These are phyloP conservation scores for Aspergillus novofumigatus DNA, from an alignment of 2,329 filamentous ascomycete genomes.

Conservation along the genomic window DNA sequence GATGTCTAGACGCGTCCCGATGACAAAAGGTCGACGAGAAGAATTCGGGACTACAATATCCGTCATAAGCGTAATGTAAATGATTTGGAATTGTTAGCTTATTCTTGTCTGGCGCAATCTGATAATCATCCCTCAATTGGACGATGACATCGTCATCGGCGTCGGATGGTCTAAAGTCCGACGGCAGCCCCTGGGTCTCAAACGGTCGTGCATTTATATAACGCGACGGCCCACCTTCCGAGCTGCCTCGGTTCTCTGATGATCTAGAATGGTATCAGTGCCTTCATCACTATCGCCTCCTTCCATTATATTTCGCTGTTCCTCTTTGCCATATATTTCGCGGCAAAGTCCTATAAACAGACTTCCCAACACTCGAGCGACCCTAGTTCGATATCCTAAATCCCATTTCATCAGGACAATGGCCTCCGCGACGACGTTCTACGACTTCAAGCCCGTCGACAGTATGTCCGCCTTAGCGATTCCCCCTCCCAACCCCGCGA, in stretches of 20 bases:
- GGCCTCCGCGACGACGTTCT: constrained; percentile 56
- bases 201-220: background rate
- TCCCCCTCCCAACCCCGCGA: background rate
- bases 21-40: background rate
- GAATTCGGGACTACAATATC: background rate
- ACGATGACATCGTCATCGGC: background rate
- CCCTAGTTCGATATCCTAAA: background rate
- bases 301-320: background rate
- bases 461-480: constrained; percentile 40
- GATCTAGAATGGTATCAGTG: background rate
- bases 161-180: background rate
- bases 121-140: too few relatives aligned
- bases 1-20: background rate
- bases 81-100: background rate
- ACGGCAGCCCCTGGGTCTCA: background rate
- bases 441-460: constrained; percentile 56
- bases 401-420: constrained; percentile 37
- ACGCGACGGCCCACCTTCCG: background rate
- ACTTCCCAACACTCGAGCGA: background rate
- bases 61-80: background rate
- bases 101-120: background rate
- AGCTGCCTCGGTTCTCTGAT: background rate
- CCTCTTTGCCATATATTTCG: background rate
- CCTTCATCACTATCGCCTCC: background rate
- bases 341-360: background rate